Evolutionary conservation across 345 rosid genomes (phyloP).

Genomic region (Populus deltoides): DNA sequence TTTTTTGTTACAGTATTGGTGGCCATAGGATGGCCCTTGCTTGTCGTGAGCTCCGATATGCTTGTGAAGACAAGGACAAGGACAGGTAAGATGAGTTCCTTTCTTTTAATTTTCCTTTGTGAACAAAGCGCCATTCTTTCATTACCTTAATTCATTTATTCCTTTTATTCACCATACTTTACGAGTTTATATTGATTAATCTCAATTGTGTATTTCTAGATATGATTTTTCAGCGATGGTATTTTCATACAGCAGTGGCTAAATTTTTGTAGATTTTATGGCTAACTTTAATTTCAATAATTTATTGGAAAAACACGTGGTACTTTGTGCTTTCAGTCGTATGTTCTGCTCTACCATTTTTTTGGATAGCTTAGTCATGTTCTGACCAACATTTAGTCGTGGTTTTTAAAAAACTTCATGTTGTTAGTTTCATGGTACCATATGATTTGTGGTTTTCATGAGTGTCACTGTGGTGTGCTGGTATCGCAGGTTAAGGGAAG

Average conservation of each 20-base stretch:
- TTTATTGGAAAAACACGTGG: not conserved
- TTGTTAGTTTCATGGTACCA: no score
- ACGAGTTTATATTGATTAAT: no score
- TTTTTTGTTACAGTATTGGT: slow-evolving; percentile 24
- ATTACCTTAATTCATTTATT: not conserved
- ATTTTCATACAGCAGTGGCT: no score
- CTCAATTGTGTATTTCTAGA: no score
- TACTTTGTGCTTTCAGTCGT: not conserved
- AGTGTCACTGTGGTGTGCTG: no score
- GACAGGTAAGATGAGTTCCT: slow-evolving; percentile 9
- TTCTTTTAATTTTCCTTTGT: not conserved
- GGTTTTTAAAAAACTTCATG: no score
- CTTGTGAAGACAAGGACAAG: slow-evolving; percentile 14
- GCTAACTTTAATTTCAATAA: no score
- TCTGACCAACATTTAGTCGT: not conserved
- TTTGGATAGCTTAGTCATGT: not conserved
- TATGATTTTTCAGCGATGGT: no score
- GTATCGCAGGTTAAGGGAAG: no score
- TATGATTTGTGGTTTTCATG: no score
- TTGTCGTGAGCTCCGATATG: slow-evolving; percentile 17
- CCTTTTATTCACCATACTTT: not conserved
- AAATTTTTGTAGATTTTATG: no score
- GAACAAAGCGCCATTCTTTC: no score
- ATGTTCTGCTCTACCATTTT: not conserved
- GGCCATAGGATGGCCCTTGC: slow-evolving; percentile 19